A percentile compares a stretch with the other conserved stretches of the same genome.
phyloP scores from a whole-genome alignment of 2,329 filamentous ascomycete genomes.

The Podosphaera xanthii region DNA sequence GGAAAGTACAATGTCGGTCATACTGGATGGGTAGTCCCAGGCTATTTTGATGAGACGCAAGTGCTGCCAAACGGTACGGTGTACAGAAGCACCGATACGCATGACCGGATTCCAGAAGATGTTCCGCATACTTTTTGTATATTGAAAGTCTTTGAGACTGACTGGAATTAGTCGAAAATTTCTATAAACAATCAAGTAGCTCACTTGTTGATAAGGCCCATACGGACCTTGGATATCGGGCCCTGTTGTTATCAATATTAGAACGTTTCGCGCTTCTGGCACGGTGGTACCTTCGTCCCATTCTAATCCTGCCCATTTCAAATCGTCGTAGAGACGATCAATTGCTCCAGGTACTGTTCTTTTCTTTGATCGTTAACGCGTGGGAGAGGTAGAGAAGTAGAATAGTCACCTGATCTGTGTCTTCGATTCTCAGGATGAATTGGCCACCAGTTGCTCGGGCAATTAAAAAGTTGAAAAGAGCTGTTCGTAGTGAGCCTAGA shows the following conservation, averaged over 20 bases:
- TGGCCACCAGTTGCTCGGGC: conserved; percentile 71
- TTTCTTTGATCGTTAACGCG: conserved; percentile 28
- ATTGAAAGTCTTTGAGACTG: conserved; percentile 57
- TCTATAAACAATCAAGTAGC: conserved; percentile 1
- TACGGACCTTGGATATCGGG: conserved; percentile 60
- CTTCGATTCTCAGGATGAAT: conserved; percentile 79
- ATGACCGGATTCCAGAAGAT: conserved; percentile 44
- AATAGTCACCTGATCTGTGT: conserved; percentile 59
- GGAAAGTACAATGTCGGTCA: conserved; percentile 48
- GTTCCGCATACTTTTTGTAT: conserved; percentile 48
- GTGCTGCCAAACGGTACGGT: conserved; percentile 40
- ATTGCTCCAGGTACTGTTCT: conserved; percentile 66
- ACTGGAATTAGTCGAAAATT: conserved; percentile 3
- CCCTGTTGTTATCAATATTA: conserved; percentile 23
- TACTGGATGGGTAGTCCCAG: conserved; percentile 36
- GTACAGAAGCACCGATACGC: conserved; percentile 92
- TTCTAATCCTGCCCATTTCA: conserved; percentile 68
- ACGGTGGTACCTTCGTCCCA: conserved; percentile 67
- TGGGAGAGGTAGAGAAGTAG: background rate
- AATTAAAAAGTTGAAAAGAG: conserved; percentile 87
- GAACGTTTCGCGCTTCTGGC: background rate
- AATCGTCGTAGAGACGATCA: conserved; percentile 49
- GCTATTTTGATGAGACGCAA: conserved; percentile 39
- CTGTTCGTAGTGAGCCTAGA: conserved; percentile 74
- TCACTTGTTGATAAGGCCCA: conserved; percentile 68